phyloP scores from a whole-genome alignment of 768 basidiomycete genomes.

The Inosperma sp. region DNA sequence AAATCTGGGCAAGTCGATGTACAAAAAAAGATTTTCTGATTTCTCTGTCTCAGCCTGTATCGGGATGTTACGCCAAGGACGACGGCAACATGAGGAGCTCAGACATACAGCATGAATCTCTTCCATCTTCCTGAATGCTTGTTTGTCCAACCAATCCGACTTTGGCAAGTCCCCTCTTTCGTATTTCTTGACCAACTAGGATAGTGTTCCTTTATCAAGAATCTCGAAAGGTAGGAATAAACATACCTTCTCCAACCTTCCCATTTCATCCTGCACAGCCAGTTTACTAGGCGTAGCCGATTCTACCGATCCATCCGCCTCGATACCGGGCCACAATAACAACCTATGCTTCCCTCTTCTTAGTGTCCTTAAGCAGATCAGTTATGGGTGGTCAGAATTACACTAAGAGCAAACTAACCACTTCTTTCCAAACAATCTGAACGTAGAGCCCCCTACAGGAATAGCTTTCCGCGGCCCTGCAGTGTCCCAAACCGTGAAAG shows the following conservation, averaged over 20 bases:
- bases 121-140: conserved; percentile 93
- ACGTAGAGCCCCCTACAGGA: conserved; percentile 89
- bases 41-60: conserved; percentile 81
- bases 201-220: background rate
- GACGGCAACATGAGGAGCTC: background rate
- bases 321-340: conserved; percentile 73
- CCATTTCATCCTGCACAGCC: conserved; percentile 85
- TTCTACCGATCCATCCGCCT: conserved; percentile 83
- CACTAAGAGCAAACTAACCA: conserved; percentile 46
- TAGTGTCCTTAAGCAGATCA: conserved; percentile 56
- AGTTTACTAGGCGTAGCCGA: conserved; percentile 86
- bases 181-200: conserved; percentile 92
- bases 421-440: conserved; percentile 90
- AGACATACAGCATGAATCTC: conserved; percentile 80
- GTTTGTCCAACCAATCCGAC: conserved; percentile 92
- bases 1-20: conserved; percentile 93
- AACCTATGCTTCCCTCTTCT: conserved; percentile 89
- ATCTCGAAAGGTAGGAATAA: background rate
- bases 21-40: conserved; percentile 91
- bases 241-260: conserved; percentile 81
- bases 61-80: background rate
- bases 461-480: conserved; percentile 72
- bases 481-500: conserved; percentile 96
- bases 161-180: conserved; percentile 91
- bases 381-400: background rate